These are phyloP conservation scores for Euphorbia tirucalli DNA, from an alignment of 345 rosid species.

Conservation along the genomic window DNA sequence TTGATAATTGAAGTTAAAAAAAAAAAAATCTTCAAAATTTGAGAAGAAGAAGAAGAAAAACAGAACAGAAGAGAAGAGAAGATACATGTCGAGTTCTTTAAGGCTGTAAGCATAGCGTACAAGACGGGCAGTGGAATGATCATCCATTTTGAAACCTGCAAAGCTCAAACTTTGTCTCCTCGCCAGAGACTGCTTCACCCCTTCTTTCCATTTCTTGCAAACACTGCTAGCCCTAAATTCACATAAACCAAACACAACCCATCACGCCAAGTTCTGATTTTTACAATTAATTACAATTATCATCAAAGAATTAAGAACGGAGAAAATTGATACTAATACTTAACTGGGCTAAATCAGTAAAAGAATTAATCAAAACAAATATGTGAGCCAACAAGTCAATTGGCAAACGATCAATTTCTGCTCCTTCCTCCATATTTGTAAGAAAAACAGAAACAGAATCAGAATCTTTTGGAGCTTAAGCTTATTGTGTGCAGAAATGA, in stretches of 20 bases:
- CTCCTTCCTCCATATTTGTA: slow-evolving; percentile 45
- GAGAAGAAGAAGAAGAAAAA: background rate
- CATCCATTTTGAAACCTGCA: slow-evolving; percentile 84
- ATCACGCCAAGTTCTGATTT: background rate
- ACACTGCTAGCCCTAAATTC: slow-evolving; percentile 66
- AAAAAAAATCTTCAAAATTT: background rate
- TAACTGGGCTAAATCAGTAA: slow-evolving; percentile 87
- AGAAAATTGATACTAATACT: slow-evolving; percentile 17
- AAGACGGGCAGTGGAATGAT: slow-evolving; percentile 70
- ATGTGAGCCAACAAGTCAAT: slow-evolving; percentile 72
- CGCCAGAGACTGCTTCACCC: slow-evolving; percentile 73
- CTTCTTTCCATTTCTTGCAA: slow-evolving; percentile 84
- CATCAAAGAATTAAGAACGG: background rate
- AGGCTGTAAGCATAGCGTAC: slow-evolving; percentile 67
- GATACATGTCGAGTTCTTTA: slow-evolving; percentile 86
- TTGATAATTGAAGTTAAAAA: slow-evolving; percentile 6
- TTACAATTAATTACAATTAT: background rate
- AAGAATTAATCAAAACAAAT: slow-evolving; percentile 52
- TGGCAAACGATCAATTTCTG: slow-evolving; percentile 74
- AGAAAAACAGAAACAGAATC: background rate
- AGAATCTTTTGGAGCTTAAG: background rate
- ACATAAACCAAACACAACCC: background rate
- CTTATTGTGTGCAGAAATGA: background rate
- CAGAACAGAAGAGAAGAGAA: background rate
- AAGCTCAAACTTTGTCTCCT: slow-evolving; percentile 66